Base-by-base conservation (phyloP, 2,329 filamentous ascomycete species). In the Pochonia chlamydosporia region DNA sequence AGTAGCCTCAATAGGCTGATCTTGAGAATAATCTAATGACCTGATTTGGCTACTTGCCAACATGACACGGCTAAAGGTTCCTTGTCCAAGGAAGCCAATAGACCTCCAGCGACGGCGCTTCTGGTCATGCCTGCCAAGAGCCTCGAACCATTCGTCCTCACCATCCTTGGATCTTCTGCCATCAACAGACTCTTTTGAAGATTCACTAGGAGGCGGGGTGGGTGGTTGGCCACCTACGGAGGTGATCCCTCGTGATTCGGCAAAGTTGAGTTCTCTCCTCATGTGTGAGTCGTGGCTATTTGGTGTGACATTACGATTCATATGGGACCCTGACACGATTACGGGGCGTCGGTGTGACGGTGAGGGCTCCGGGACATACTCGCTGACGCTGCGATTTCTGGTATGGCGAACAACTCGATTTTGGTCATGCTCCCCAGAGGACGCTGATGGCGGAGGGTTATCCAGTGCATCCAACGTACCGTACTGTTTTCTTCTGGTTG, bases 41-140 rank as follows among this genome's bases (percentile, higher is more conserved):
- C 71, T 67, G 35, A 81, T 77, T 61, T 95, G 82, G 58, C 87
- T 89, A 10, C 91, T 95, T 4, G 91, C 93, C 36, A 99, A 74
- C 69, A 95, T 85, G 18, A 99, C 93, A 59, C 88, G 88, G 63
- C 91, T 96, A 65, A 99, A 99, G 0, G 93, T 96, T 31, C 93
- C 93, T 58, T 96, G 89, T 5, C 93, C 93, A 5, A 99, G 77
- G 54, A 84, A 72, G 49, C 87, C 85, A 33, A 99, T 69, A 11
- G 85, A 86, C 54, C 87, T 81, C 82, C 93, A 99, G 54, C 81
- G 76, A 48, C 85, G 81, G 18, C 81, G 75, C 63, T 91, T 90
- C 54, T 80, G 70, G 49, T 89, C 82, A 43, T 77, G 72, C 28
- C 86, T 75, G 3, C 79, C 84, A 54, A 71, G 74, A 24, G 88